Conservation (phyloP, 495 filamentous ascomycete genomes). For the Peziza echinospora region DNA sequence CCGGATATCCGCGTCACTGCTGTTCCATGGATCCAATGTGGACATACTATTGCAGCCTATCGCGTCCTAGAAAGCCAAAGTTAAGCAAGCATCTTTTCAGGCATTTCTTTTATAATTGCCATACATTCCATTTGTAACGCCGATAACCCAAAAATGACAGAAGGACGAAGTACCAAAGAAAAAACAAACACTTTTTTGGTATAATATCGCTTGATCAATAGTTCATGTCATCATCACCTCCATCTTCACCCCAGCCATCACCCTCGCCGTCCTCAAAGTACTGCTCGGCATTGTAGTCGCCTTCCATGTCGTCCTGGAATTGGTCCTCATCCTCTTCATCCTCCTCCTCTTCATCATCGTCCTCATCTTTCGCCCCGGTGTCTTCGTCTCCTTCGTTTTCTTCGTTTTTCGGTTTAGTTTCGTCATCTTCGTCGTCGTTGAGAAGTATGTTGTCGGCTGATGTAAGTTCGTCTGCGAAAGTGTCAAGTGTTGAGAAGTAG, state of each 20-base stretch:
- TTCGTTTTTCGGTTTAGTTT: conserved; percentile 14
- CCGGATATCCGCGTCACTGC: too few relatives aligned
- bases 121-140: too few relatives aligned
- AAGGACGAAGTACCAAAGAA: too few relatives aligned
- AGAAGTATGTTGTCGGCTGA: not conserved
- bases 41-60: too few relatives aligned
- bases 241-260: conserved; percentile 15
- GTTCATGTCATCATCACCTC: conserved; percentile 16
- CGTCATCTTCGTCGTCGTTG: conserved; percentile 9
- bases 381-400: conserved; percentile 10
- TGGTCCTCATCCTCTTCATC: conserved; percentile 9
- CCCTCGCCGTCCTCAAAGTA: conserved; percentile 16
- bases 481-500: not conserved
- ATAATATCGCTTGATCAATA: too few relatives aligned
- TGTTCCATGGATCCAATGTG: too few relatives aligned
- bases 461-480: not conserved
- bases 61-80: too few relatives aligned
- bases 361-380: conserved; percentile 4
- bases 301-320: conserved; percentile 4
- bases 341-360: conserved; percentile 17
- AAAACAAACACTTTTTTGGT: too few relatives aligned
- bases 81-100: too few relatives aligned
- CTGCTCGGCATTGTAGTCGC: conserved; percentile 20
- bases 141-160: too few relatives aligned
- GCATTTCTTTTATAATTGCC: too few relatives aligned